These are phyloP conservation scores for Heimioporus retisporus DNA, from an alignment of 1,284 basidiomycete genomes.

Conservation along the genomic window DNA sequence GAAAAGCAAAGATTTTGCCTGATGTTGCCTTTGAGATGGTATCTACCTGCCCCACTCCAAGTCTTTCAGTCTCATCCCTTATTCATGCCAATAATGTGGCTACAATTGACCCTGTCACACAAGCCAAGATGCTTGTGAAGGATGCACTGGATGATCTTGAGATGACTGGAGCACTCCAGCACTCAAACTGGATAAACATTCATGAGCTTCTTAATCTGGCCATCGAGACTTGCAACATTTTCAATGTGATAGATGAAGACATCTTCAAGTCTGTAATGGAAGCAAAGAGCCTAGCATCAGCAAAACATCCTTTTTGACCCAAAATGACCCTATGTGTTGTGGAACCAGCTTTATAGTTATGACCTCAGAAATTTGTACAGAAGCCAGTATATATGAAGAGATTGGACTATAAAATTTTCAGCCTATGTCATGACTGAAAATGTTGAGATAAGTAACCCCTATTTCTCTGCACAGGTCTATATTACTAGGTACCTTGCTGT, in stretches of 20 bases:
- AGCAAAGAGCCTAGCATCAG: neutral
- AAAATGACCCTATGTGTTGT: too few relatives aligned
- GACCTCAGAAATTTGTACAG: too few relatives aligned
- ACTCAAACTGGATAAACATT: neutral
- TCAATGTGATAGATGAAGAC: neutral
- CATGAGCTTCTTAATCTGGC: neutral
- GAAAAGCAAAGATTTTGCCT: constrained; percentile 19
- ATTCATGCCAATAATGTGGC: neutral
- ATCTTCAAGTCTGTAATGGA: neutral
- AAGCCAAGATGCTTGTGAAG: neutral
- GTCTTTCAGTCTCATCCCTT: neutral
- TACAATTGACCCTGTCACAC: too few relatives aligned
- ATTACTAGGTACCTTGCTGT: too few relatives aligned
- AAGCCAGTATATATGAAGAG: too few relatives aligned
- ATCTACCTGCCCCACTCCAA: neutral
- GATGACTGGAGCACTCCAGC: neutral
- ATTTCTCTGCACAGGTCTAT: too few relatives aligned
- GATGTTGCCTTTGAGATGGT: too few relatives aligned
- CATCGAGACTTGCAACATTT: neutral
- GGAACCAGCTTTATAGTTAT: too few relatives aligned
- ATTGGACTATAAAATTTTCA: too few relatives aligned
- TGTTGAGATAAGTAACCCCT: too few relatives aligned
- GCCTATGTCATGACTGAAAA: too few relatives aligned
- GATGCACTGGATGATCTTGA: neutral
- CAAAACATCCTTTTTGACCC: too few relatives aligned